Conservation (phyloP, 2,329 filamentous ascomycete species). For the Stagonosporopsis rhizophila region DNA sequence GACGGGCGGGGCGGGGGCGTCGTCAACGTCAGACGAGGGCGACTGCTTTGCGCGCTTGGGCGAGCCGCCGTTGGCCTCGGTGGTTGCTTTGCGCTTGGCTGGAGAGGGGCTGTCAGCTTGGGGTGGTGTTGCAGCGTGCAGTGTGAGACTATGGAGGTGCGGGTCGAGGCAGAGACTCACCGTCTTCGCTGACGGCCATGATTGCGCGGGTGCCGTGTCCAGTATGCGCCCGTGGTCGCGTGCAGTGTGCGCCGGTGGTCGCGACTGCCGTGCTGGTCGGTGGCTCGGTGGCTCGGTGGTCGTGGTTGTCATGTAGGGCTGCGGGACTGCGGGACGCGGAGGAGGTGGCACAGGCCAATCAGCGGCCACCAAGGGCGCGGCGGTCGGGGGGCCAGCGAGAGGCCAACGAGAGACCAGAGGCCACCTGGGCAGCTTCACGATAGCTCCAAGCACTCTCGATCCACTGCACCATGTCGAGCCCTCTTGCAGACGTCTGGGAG, state of each 20-base stretch:
- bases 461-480: constrained; percentile 50
- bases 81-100: constrained; percentile 77
- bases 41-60: constrained; percentile 64
- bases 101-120: constrained; percentile 26
- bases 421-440: constrained; percentile 33
- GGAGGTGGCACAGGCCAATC: constrained; percentile 25
- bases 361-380: constrained; percentile 33
- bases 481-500: constrained; percentile 87
- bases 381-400: too few relatives aligned
- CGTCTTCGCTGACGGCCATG: constrained; percentile 50
- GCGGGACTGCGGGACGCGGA: constrained; percentile 26
- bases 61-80: constrained; percentile 67
- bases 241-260: constrained; percentile 3
- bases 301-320: constrained; percentile 14
- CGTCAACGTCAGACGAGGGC: constrained; percentile 43
- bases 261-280: constrained; percentile 14
- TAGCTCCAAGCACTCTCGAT: constrained; percentile 11
- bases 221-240: constrained; percentile 10
- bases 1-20: constrained; percentile 49
- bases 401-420: constrained; percentile 22
- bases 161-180: constrained; percentile 35
- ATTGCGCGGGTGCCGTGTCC: constrained; percentile 10
- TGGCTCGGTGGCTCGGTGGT: too few relatives aligned
- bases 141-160: constrained; percentile 14
- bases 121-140: background rate